Conservation (phyloP, 495 filamentous ascomycete genomes). For the Xanthoparmelia taractica region DNA sequence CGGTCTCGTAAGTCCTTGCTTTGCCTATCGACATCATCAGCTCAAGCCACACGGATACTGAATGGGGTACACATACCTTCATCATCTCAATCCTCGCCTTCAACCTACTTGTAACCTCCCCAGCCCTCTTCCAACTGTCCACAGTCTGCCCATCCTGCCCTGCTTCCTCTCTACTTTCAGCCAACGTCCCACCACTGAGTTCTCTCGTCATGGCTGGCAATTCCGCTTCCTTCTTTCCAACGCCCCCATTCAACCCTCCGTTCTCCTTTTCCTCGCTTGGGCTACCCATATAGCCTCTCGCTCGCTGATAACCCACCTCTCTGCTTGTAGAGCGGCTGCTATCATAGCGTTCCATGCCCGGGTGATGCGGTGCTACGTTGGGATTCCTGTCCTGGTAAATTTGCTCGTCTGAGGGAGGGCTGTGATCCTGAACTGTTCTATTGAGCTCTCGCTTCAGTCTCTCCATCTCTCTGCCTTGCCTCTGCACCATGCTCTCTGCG, state of each 20-base stretch:
- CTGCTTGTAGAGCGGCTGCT: slow-evolving; percentile 11
- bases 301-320: slow-evolving; percentile 18
- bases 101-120: slow-evolving; percentile 96
- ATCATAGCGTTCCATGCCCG: slow-evolving; percentile 14
- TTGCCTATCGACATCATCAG: slow-evolving; percentile 4
- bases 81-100: slow-evolving; percentile 93
- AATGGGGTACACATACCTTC: slow-evolving; percentile 47
- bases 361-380: slow-evolving; percentile 18
- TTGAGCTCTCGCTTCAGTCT: slow-evolving; percentile 73
- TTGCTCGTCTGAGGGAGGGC: slow-evolving; percentile 25
- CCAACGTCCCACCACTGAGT: slow-evolving; percentile 10
- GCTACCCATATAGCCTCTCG: slow-evolving; percentile 65
- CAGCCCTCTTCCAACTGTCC: slow-evolving; percentile 95
- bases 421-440: slow-evolving; percentile 23
- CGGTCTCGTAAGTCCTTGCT: slow-evolving; percentile 15
- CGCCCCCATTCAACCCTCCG: slow-evolving; percentile 38
- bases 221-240: slow-evolving; percentile 19
- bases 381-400: slow-evolving; percentile 49
- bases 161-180: slow-evolving; percentile 15
- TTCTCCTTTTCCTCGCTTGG: slow-evolving; percentile 82
- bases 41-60: background rate
- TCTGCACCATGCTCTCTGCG: slow-evolving; percentile 73
- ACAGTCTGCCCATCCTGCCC: slow-evolving; percentile 48
- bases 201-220: slow-evolving; percentile 27
- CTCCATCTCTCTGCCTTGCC: slow-evolving; percentile 82